Conservation (phyloP, 2,329 filamentous ascomycete species). For the Ciborinia camelliae region DNA sequence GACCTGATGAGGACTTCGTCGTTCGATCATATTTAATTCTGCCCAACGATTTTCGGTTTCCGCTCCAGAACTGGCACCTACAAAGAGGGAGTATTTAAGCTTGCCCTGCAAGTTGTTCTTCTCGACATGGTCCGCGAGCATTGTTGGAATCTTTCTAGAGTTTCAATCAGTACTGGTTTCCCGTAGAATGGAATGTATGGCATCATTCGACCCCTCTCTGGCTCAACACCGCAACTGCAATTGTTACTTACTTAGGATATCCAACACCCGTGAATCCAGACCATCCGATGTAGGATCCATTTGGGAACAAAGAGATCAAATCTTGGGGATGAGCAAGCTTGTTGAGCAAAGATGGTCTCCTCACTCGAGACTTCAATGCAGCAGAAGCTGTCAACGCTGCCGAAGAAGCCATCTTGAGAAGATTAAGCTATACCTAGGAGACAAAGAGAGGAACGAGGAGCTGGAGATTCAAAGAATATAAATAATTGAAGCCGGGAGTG, state of each 20-base stretch:
- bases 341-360: conserved; percentile 71
- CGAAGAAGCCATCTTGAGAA: conserved; percentile 29
- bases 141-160: conserved; percentile 73
- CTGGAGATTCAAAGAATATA: neutral
- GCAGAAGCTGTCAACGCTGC: conserved; percentile 35
- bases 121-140: conserved; percentile 84
- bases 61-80: conserved; percentile 83
- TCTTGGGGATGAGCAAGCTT: conserved; percentile 80
- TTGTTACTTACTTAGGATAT: conserved; percentile 69
- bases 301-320: conserved; percentile 74
- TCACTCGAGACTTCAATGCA: conserved; percentile 70
- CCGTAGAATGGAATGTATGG: neutral
- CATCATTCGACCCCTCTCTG: neutral
- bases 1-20: conserved; percentile 80
- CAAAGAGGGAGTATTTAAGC: conserved; percentile 82
- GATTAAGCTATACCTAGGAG: neutral
- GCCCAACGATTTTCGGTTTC: conserved; percentile 91
- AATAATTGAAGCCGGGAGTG: neutral
- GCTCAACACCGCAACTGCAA: neutral
- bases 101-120: conserved; percentile 79
- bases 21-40: conserved; percentile 83
- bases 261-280: conserved; percentile 87
- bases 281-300: conserved; percentile 87
- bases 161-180: conserved; percentile 10
- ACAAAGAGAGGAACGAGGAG: neutral